Percentiles rank a stretch among this genome's conserved stretches.
phyloP scores from a whole-genome alignment of 2,329 filamentous ascomycete species.

The Ascochyta lentis region DNA sequence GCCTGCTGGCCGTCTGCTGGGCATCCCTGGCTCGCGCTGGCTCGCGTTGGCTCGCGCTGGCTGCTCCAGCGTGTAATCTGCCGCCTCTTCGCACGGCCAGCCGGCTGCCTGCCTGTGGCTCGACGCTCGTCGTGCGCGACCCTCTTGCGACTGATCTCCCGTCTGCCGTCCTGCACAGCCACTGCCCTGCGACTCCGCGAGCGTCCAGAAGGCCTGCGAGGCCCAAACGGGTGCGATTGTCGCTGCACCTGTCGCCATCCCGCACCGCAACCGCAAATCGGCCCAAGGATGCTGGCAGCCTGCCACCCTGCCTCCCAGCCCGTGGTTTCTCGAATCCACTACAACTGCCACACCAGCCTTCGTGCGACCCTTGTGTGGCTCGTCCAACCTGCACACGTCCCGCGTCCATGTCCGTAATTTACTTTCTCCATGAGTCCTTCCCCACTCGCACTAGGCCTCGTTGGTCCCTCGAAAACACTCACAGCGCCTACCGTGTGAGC shows the following conservation, averaged over 20 bases:
- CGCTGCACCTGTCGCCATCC: constrained; percentile 41
- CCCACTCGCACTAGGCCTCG: constrained; percentile 26
- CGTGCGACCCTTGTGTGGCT: constrained; percentile 38
- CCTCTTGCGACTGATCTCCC: constrained; percentile 22
- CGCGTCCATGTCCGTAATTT: constrained; percentile 32
- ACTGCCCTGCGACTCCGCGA: constrained; percentile 42
- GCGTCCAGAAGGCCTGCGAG: constrained; percentile 33
- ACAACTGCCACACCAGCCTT: constrained; percentile 24
- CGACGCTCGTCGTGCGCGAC: too few species aligned
- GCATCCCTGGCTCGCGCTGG: too few species aligned
- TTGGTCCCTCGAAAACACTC: constrained; percentile 23
- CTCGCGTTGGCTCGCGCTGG: too few species aligned
- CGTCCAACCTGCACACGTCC: constrained; percentile 1
- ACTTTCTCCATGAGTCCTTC: constrained; percentile 23
- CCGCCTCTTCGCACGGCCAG: too few species aligned
- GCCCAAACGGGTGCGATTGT: constrained; percentile 42
- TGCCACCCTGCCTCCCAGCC: constrained; percentile 27
- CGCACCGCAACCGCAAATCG: constrained; percentile 28
- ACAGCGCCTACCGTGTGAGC: constrained; percentile 36
- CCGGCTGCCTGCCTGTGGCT: too few species aligned
- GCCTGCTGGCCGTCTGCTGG: constrained; percentile 11
- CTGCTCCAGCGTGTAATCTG: too few species aligned
- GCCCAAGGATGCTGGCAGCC: constrained; percentile 18
- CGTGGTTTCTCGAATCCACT: constrained; percentile 42
- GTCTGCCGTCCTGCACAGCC: constrained; percentile 42